These are phyloP conservation scores for Pyrenula aspistea DNA, from an alignment of 495 filamentous ascomycete genomes.

Conservation along the genomic window DNA sequence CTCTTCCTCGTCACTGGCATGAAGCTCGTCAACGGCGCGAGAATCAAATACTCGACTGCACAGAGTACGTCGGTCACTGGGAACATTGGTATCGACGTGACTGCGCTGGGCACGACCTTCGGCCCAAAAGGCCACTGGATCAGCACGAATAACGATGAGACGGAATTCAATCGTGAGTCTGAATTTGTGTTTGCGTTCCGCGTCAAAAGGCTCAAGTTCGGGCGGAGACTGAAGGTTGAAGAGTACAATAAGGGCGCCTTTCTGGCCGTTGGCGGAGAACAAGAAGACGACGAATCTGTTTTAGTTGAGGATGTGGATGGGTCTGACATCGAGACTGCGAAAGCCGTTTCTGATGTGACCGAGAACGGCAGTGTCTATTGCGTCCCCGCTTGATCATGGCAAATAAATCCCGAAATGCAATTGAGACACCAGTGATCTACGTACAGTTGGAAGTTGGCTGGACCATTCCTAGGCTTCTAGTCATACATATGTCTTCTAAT, in stretches of 20 bases:
- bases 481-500: too few species aligned
- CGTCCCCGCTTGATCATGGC: slow-evolving; percentile 9
- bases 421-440: slow-evolving; percentile 6
- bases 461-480: too few species aligned
- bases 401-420: slow-evolving; percentile 5
- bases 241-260: slow-evolving; percentile 18
- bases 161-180: slow-evolving; percentile 12
- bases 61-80: slow-evolving; percentile 8
- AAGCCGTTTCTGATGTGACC: slow-evolving; percentile 12
- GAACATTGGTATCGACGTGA: slow-evolving; percentile 13
- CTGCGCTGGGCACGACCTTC: slow-evolving; percentile 9
- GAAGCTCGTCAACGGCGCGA: slow-evolving; percentile 20
- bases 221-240: slow-evolving; percentile 12
- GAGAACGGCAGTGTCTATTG: slow-evolving; percentile 16
- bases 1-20: slow-evolving; percentile 19
- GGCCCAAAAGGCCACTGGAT: slow-evolving; percentile 15
- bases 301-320: slow-evolving; percentile 15
- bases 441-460: slow-evolving; percentile 3
- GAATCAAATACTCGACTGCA: slow-evolving; percentile 17
- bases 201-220: slow-evolving; percentile 17
- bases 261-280: slow-evolving; percentile 8
- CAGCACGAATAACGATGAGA: slow-evolving; percentile 13
- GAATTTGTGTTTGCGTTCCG: slow-evolving; percentile 22
- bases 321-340: slow-evolving; percentile 12
- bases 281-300: slow-evolving; percentile 10